Evolutionary conservation across 306 rosid species (phyloP).

Genomic region (Prinsepia uniflora): DNA sequence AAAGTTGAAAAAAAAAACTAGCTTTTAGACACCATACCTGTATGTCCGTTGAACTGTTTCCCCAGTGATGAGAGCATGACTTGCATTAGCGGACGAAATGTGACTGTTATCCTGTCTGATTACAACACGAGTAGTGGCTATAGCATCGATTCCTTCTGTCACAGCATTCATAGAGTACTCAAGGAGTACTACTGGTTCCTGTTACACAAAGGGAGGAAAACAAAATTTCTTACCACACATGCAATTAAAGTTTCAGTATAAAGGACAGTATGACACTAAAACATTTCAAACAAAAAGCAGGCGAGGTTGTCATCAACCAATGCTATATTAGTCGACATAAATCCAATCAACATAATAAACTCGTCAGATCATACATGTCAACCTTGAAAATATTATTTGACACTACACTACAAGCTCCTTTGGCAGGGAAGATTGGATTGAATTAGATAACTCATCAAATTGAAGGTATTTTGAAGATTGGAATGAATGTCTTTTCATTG

Average conservation of each 20-base stretch:
- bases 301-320: background rate
- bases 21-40: conserved; percentile 41
- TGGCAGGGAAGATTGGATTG: no score
- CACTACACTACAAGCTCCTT: background rate
- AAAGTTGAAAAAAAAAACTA: conserved; percentile 11
- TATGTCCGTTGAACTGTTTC: conserved; percentile 66
- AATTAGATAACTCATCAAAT: no score
- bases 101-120: conserved; percentile 50
- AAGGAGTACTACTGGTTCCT: conserved; percentile 76
- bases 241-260: background rate
- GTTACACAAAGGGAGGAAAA: conserved; percentile 25
- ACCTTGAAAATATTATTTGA: background rate
- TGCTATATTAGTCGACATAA: background rate
- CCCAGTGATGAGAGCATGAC: conserved; percentile 50
- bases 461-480: no score
- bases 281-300: background rate
- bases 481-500: no score
- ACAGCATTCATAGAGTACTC: conserved; percentile 88
- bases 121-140: conserved; percentile 82
- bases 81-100: conserved; percentile 10
- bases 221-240: conserved; percentile 18
- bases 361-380: background rate
- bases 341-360: background rate
- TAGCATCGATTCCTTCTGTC: conserved; percentile 98
- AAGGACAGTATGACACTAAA: background rate